Base-by-base conservation (phyloP, 2,329 filamentous ascomycete species). In the Arthrobotrys conoides region DNA sequence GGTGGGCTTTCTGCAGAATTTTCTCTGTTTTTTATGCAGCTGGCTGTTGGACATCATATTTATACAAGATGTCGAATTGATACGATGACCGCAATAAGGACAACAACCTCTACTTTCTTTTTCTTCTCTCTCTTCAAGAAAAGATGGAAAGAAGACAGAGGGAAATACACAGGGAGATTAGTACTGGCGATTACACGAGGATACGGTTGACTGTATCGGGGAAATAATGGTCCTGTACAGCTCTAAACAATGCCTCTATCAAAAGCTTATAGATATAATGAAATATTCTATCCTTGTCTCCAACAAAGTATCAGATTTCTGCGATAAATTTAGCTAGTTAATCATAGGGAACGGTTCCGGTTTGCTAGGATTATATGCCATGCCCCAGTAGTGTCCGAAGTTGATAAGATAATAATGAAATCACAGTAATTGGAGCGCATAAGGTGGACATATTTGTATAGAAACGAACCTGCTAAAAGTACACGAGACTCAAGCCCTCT, bases 381-480 rank as follows among this genome's bases (percentile, higher is more conserved):
- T n/a, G n/a, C n/a, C n/a, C n/a, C n/a, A n/a, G n/a, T 30, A 30
- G 6, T 30, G 6, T 30, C 27, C 27, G 27, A 30, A 30, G 6
- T 30, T n/a, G n/a, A 6, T 30, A 30, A 16, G 38, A 41, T 41
- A 14, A 12, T 2, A 4, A 3, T 1, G 38, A 14, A 3, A 16
- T 1, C 20, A 27, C 1, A 14, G 48, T 12, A 24, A 12, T 3
- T 12, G 48, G 20, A 3, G 48, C 2, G 4, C 24, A 12, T 14
- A 24, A 36, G 9, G 55, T 27, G 69, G 36, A 30, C 27, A 38
- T 63, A 61, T 66, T 49, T 70, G 61, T 77, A 67, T 67, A 63
- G 48, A 61, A 61, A 67, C 59, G 67, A 72, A 65, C 63, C 68
- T 72, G 68, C 75, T 78, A 78, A 78, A 78, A 72, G 63, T 78